Conservation (phyloP, 169 alveolate genomes). For the Cryptosporidium andersoni region DNA sequence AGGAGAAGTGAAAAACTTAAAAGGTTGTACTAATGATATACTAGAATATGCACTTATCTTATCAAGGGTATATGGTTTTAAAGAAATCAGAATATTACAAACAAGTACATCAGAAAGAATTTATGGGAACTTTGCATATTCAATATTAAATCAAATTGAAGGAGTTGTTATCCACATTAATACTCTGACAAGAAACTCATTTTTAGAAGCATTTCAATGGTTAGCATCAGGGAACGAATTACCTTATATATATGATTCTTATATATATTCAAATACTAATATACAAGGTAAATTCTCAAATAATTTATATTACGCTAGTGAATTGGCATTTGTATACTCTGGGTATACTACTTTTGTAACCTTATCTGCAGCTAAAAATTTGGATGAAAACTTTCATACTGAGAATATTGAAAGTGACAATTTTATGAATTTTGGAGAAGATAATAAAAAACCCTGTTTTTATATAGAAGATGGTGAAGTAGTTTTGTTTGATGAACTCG, state of each 20-base stretch:
- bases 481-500: slow-evolving; percentile 27
- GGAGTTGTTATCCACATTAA: slow-evolving; percentile 34
- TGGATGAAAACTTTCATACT: background rate
- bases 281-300: background rate
- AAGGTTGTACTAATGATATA: slow-evolving; percentile 64
- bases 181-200: slow-evolving; percentile 39
- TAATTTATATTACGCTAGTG: background rate
- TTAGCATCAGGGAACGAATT: slow-evolving; percentile 7
- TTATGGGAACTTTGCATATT: slow-evolving; percentile 42
- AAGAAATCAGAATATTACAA: slow-evolving; percentile 44
- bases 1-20: slow-evolving; percentile 28
- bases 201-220: slow-evolving; percentile 66
- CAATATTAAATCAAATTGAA: slow-evolving; percentile 18
- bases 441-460: slow-evolving; percentile 3
- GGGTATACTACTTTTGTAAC: slow-evolving; percentile 4
- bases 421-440: background rate
- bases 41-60: slow-evolving; percentile 52
- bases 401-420: background rate
- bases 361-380: background rate
- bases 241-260: background rate
- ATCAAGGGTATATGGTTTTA: slow-evolving; percentile 35
- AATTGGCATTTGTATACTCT: slow-evolving; percentile 7
- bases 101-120: slow-evolving; percentile 35
- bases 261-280: background rate
- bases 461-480: slow-evolving; percentile 13